A percentile compares a stretch with the other conserved stretches of the same genome.
phyloP scores from a whole-genome alignment of 495 filamentous ascomycete species.

The Penicillium dipodomyicola region DNA sequence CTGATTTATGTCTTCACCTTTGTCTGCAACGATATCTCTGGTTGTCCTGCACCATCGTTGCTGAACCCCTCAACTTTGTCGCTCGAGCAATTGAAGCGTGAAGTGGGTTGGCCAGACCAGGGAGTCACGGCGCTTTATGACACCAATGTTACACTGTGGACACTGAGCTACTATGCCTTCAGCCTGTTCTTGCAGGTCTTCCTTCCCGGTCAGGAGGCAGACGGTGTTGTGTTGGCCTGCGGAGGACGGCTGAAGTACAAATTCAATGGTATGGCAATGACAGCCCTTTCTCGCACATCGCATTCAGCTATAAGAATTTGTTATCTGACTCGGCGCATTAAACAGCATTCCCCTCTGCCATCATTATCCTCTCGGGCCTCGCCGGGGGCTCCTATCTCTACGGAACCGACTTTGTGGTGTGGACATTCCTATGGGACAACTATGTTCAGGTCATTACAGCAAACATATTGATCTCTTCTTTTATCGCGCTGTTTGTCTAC shows the following conservation, averaged over 20 bases:
- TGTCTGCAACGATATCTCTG: conserved; percentile 86
- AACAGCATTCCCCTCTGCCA: conserved; percentile 72
- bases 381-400: conserved; percentile 71
- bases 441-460: conserved; percentile 80
- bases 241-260: conserved; percentile 82
- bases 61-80: conserved; percentile 70
- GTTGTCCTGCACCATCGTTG: conserved; percentile 86
- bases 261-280: conserved; percentile 68
- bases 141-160: conserved; percentile 58
- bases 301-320: too few species aligned
- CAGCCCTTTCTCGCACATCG: background rate
- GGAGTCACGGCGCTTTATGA: conserved; percentile 63
- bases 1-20: conserved; percentile 75
- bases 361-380: conserved; percentile 64
- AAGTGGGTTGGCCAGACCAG: conserved; percentile 73
- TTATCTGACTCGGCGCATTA: conserved; percentile 13
- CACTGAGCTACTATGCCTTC: conserved; percentile 75
- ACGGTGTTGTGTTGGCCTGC: conserved; percentile 66
- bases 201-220: conserved; percentile 69
- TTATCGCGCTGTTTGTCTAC: conserved; percentile 73
- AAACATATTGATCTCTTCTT: conserved; percentile 71
- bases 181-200: conserved; percentile 71
- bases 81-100: conserved; percentile 67
- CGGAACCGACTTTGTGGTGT: conserved; percentile 79
- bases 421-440: conserved; percentile 92